phyloP scores from a whole-genome alignment of 257 asterid species.

The Agastache rugosa region DNA sequence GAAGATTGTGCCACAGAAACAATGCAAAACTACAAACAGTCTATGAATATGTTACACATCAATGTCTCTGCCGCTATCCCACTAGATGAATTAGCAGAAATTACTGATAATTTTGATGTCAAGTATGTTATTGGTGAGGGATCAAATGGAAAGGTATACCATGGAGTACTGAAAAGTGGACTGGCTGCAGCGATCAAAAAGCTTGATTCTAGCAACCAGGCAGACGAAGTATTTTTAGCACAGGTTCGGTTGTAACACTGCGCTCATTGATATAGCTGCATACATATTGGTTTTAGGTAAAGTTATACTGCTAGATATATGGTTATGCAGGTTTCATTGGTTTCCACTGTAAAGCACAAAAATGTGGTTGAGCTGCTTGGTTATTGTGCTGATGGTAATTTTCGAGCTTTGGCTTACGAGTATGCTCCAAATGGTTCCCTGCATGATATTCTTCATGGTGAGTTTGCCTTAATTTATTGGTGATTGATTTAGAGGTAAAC shows the following conservation, averaged over 20 bases:
- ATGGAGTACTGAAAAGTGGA: slow-evolving; percentile 25
- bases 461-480: neutral
- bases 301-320: neutral
- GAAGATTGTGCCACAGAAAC: slow-evolving; percentile 36
- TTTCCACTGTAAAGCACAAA: slow-evolving; percentile 36
- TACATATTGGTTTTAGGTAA: neutral
- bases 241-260: slow-evolving; percentile 30
- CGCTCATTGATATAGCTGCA: neutral
- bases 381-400: slow-evolving; percentile 57
- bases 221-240: slow-evolving; percentile 34
- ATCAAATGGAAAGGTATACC: slow-evolving; percentile 20
- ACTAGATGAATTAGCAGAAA: slow-evolving; percentile 14
- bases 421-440: slow-evolving; percentile 22
- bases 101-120: slow-evolving; percentile 4
- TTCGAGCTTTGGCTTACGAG: slow-evolving; percentile 36
- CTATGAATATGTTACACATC: slow-evolving; percentile 23
- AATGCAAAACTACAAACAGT: slow-evolving; percentile 20
- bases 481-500: slow-evolving; percentile 8
- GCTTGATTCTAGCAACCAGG: slow-evolving; percentile 15
- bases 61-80: slow-evolving; percentile 35
- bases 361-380: slow-evolving; percentile 63
- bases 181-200: slow-evolving; percentile 12
- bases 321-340: slow-evolving; percentile 46
- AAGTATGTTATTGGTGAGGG: slow-evolving; percentile 24
- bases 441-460: slow-evolving; percentile 21